Evolutionary conservation across 495 filamentous ascomycete species (phyloP).

Genomic region (Friedmanniomyces simplex): DNA sequence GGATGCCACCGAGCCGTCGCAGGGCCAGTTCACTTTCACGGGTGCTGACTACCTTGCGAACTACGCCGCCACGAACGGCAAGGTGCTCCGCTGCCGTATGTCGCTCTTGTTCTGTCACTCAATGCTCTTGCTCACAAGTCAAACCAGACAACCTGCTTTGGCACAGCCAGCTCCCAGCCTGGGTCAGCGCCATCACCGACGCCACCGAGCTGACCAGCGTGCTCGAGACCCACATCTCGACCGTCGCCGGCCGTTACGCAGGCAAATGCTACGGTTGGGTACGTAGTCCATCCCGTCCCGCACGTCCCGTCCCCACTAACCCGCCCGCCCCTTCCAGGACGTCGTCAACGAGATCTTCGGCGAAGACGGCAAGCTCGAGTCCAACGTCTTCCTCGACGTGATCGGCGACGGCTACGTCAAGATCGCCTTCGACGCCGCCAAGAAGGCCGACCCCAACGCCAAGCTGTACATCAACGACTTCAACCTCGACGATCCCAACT

Average conservation of each 20-base stretch:
- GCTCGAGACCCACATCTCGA: conserved; percentile 50
- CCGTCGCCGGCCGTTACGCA: conserved; percentile 47
- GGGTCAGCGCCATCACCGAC: conserved; percentile 47
- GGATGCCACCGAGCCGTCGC: conserved; percentile 40
- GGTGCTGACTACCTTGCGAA: conserved; percentile 48
- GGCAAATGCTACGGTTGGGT: conserved; percentile 51
- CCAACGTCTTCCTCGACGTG: conserved; percentile 47
- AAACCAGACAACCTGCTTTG: background rate
- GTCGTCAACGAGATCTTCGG: conserved; percentile 61
- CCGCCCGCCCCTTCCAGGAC: conserved; percentile 29
- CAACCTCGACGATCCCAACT: conserved; percentile 33
- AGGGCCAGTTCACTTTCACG: conserved; percentile 42
- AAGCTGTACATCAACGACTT: conserved; percentile 54
- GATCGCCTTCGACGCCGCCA: conserved; percentile 52
- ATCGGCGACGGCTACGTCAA: conserved; percentile 47
- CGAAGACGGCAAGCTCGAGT: conserved; percentile 49
- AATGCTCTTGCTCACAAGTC: background rate
- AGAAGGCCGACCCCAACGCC: conserved; percentile 39
- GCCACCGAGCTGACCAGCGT: conserved; percentile 40
- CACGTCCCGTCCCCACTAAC: conserved; percentile 19
- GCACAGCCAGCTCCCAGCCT: conserved; percentile 44
- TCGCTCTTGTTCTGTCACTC: conserved; percentile 51
- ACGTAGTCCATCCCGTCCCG: no score
- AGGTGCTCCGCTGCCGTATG: conserved; percentile 49
- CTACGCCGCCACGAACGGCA: conserved; percentile 46